Conservation (phyloP, 192 early-diverging fungal genomes). For the Rhizoclosmatium sp. region DNA sequence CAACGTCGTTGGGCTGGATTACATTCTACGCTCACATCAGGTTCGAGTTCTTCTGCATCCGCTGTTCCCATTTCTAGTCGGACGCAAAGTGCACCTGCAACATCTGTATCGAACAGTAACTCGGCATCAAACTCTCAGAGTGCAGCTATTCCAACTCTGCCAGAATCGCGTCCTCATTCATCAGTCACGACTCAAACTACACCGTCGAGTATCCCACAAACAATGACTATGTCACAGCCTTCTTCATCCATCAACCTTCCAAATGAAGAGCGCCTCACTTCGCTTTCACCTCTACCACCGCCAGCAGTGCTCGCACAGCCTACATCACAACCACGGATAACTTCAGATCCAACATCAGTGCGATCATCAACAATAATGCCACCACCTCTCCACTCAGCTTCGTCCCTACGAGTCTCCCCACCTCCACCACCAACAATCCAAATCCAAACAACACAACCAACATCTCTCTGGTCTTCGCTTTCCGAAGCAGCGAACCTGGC, state of each 20-base stretch:
- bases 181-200: too few species aligned
- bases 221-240: not conserved
- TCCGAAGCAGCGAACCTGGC: conserved; percentile 10
- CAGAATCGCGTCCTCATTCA: too few species aligned
- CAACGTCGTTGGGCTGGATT: too few species aligned
- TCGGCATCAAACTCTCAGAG: too few species aligned
- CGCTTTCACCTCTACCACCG: not conserved
- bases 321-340: not conserved
- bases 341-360: not conserved
- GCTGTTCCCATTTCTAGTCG: too few species aligned
- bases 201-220: too few species aligned
- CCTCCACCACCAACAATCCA: not conserved
- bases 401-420: not conserved
- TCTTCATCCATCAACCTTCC: not conserved
- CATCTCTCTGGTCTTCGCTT: conserved; percentile 8
- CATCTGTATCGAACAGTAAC: too few species aligned
- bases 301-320: not conserved
- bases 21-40: too few species aligned
- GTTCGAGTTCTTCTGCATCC: too few species aligned
- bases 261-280: not conserved
- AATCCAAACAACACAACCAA: not conserved
- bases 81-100: too few species aligned
- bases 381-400: not conserved
- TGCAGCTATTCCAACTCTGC: too few species aligned
- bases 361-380: not conserved